Base-by-base conservation (phyloP, 306 rosid genomes). In the Trifolium subterraneum region DNA sequence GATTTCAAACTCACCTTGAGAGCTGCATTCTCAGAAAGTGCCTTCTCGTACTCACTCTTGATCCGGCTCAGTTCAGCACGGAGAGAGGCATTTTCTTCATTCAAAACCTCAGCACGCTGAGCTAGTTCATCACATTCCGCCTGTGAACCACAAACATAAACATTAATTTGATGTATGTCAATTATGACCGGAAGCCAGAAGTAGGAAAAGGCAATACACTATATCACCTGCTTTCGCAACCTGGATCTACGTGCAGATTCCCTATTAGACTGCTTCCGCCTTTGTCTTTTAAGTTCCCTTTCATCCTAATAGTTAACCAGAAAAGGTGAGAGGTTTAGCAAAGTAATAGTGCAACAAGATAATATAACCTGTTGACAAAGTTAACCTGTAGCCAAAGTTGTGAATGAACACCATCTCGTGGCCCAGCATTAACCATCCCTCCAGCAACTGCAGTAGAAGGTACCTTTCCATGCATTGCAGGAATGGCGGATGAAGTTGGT, bases 171-270 rank as follows among this genome's bases (percentile, higher is more conserved):
- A 70, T 52, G 67, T 59, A 66, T 23, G 50, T 64, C 52, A 79
- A 56, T 66, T n/a, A n/a, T 36, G 80, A 61, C 68, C 79, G n/a
- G n/a, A 71, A 63, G 36, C 64, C 48, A 44, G 70, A 23, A 75
- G 54, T 65, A 65, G 71, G 70, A 81, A 61, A 61, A 70, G 12
- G 36, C 19, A 36, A 38, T 9, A 27, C 47, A 71, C 11, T 4
- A 55, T 82, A 55, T 82, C 72, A 91, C 98, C 97, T 94, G 98
- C 80, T 94, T 94, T 64, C 98, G 97, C 90, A 94, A 80, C 83
- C 98, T 90, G 71, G 98, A 94, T 61, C 98, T 80, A 47, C 98
- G 97, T 75, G 98, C 98, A 47, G 98, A 94, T 86, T 94, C 98
- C 79, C 98, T 88, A 55, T 94, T 94, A 16, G 98, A 94, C 80